phyloP scores from a whole-genome alignment of 441 rosid species.

The Dalechampia spathulata region DNA sequence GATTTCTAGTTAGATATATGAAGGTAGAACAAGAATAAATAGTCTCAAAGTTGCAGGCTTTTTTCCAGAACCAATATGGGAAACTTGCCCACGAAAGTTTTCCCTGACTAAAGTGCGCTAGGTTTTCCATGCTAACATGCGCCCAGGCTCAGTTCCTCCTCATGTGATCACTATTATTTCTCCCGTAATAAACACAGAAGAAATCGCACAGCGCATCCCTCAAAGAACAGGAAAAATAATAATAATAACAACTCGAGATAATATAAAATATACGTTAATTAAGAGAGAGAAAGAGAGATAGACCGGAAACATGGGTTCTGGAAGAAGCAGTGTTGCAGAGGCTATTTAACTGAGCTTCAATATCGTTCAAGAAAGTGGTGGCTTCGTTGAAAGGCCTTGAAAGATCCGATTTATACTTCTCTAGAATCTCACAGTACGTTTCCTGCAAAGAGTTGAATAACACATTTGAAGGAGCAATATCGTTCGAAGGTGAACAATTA shows the following conservation, averaged over 20 bases:
- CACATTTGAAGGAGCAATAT: neutral
- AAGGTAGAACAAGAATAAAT: conserved; percentile 6
- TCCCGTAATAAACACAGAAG: too few relatives aligned
- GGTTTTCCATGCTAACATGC: conserved; percentile 26
- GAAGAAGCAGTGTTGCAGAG: conserved; percentile 37
- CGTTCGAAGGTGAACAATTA: too few relatives aligned
- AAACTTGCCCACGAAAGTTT: conserved; percentile 22
- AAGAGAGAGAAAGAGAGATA: conserved; percentile 12
- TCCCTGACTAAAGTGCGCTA: conserved; percentile 20
- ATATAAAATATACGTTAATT: neutral
- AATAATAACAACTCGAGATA: conserved; percentile 23
- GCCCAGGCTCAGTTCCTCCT: neutral
- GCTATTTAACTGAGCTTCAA: conserved; percentile 39
- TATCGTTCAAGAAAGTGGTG: conserved; percentile 35
- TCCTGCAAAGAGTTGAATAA: conserved; percentile 22
- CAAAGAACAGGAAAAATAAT: conserved; percentile 7
- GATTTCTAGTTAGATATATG: neutral
- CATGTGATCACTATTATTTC: conserved; percentile 1
- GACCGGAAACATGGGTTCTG: conserved; percentile 24
- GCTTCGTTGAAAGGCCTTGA: conserved; percentile 57
- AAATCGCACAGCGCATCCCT: too few relatives aligned
- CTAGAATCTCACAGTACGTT: conserved; percentile 41
- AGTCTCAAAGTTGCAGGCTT: conserved; percentile 11
- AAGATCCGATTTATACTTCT: conserved; percentile 46
- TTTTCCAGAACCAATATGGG: conserved; percentile 18